Base-by-base conservation (phyloP, 192 early-diverging fungal genomes). In the Coemansia sp. region DNA sequence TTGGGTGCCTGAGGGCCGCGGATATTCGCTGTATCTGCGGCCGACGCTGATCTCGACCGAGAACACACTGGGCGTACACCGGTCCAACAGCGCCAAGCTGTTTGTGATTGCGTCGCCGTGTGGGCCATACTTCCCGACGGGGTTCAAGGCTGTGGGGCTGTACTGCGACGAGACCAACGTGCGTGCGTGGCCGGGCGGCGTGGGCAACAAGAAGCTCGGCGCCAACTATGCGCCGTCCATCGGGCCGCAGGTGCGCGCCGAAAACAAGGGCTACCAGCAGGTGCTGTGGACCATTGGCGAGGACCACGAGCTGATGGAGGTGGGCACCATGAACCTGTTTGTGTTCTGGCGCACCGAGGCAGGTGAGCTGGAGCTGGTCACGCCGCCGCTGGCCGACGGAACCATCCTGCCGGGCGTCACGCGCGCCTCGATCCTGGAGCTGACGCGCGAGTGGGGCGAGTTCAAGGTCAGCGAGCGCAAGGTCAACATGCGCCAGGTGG, bases 271-370 rank as follows among this genome's bases (percentile, higher is more conserved):
- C 5, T 94, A 85, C 74, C 88, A 90, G 66, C 95, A 97, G 67
- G 91, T 91, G 73, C 79, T 97, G 64, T 97, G 95, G 95, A 75
- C 94, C 19, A 94, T 94, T 76, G 95, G 95, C 54, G 51, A 80
- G 17, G 79, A 95, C 15, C 79, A 90, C 59, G 76, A 87, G 61
- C 73, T 97, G 44, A 97, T 92, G 43, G 95, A 97, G 76, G 94
- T 97, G 30, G 95, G 95, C 27, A 93, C 95, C 25, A 95, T 95
- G 92, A 97, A 97, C 82, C 85, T 90, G 66, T 97, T 97, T 79
- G 82, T 89, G 27, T 81, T 79, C 75, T 91, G 88, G 89, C 87
- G 82, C 60, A 93, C 91, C 76, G 85, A 87, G 43, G 38, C 83
- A 31, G 90, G 90, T 43, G 84, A 93, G 62, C 73, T 31, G 10